Evolutionary conservation across 768 basidiomycete species (phyloP).

Genomic region (Suillus lakei): DNA sequence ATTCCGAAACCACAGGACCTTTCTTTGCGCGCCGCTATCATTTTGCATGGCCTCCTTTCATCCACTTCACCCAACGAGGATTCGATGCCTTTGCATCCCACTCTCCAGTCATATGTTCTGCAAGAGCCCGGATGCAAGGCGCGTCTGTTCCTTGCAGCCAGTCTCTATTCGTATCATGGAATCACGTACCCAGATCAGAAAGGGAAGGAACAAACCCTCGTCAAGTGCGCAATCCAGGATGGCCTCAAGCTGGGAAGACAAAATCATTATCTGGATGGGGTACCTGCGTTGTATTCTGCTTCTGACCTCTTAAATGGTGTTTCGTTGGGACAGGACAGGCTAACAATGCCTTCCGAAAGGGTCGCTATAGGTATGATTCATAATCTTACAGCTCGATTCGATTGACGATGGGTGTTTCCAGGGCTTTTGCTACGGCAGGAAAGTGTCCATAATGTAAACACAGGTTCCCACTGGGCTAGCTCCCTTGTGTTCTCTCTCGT

Average conservation of each 20-base stretch:
- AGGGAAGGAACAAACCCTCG: slow-evolving; percentile 58
- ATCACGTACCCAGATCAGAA: slow-evolving; percentile 68
- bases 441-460: slow-evolving; percentile 62
- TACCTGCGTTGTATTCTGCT: slow-evolving; percentile 68
- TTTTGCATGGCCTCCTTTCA: slow-evolving; percentile 58
- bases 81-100: slow-evolving; percentile 50
- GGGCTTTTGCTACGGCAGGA: slow-evolving; percentile 74
- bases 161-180: slow-evolving; percentile 71
- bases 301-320: slow-evolving; percentile 45
- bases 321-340: slow-evolving; percentile 37
- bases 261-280: slow-evolving; percentile 77
- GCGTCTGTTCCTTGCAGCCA: slow-evolving; percentile 80
- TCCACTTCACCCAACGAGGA: slow-evolving; percentile 17
- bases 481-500: slow-evolving; percentile 78
- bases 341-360: slow-evolving; percentile 50
- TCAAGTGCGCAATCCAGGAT: slow-evolving; percentile 78
- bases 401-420: slow-evolving; percentile 23
- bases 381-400: background rate
- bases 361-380: slow-evolving; percentile 58
- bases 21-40: slow-evolving; percentile 59
- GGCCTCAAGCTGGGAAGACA: slow-evolving; percentile 84
- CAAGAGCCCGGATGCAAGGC: slow-evolving; percentile 42
- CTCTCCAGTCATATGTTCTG: slow-evolving; percentile 39
- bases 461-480: slow-evolving; percentile 70
- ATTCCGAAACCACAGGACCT: slow-evolving; percentile 41